phyloP scores from a whole-genome alignment of 2,329 filamentous ascomycete genomes.

The Fusarium subglutinans region DNA sequence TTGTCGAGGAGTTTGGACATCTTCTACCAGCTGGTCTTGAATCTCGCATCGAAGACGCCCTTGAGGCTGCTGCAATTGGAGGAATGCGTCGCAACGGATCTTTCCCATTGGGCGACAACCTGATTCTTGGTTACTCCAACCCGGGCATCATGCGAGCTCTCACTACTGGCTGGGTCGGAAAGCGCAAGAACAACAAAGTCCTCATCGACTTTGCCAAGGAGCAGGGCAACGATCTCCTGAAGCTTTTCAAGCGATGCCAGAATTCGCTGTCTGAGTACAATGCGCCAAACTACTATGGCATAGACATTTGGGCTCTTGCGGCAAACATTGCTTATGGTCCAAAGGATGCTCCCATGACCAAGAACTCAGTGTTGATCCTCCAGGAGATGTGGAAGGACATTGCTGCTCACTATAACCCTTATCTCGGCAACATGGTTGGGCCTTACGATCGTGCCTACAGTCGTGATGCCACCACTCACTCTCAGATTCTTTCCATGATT shows the following conservation, averaged over 20 bases:
- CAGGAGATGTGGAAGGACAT: slow-evolving; percentile 35
- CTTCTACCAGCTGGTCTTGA: not conserved
- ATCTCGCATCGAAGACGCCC: slow-evolving; percentile 1
- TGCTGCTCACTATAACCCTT: slow-evolving; percentile 34
- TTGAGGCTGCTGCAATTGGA: slow-evolving; percentile 6
- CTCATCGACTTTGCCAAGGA: slow-evolving; percentile 50
- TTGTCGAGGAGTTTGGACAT: slow-evolving; percentile 3
- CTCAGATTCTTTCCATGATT: slow-evolving; percentile 13
- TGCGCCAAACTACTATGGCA: slow-evolving; percentile 11
- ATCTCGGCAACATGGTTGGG: slow-evolving; percentile 35
- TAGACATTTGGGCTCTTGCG: slow-evolving; percentile 13
- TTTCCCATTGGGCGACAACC: not conserved
- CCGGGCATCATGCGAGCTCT: slow-evolving; percentile 53
- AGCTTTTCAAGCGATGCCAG: slow-evolving; percentile 40
- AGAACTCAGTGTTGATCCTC: slow-evolving; percentile 16
- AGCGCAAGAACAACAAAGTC: slow-evolving; percentile 48
- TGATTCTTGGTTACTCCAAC: slow-evolving; percentile 52
- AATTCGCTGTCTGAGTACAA: slow-evolving; percentile 8
- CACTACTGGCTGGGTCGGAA: slow-evolving; percentile 53
- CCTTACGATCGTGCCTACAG: slow-evolving; percentile 38
- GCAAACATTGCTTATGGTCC: slow-evolving; percentile 8
- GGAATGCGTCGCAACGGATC: slow-evolving; percentile 18
- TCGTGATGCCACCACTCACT: slow-evolving; percentile 34
- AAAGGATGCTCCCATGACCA: slow-evolving; percentile 13
- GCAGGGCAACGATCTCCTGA: slow-evolving; percentile 44